A percentile compares a stretch with the other conserved stretches of the same genome.
These are phyloP conservation scores for Alternaria hordeiaustralica DNA, from an alignment of 2,329 filamentous ascomycete genomes.

Conservation along the genomic window DNA sequence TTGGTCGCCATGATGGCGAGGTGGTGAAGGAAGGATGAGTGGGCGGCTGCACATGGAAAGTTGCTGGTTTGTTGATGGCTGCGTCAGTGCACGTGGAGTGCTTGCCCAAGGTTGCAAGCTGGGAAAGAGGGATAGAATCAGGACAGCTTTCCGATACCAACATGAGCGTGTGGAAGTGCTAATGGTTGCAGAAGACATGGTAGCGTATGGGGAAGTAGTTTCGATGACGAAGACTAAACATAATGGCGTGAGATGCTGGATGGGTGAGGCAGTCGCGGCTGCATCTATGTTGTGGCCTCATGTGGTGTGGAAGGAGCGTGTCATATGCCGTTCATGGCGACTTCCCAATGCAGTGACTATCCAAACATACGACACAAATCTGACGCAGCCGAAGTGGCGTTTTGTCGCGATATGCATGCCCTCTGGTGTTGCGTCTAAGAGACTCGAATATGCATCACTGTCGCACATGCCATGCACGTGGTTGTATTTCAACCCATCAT, in stretches of 20 bases:
- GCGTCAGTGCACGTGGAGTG: constrained; percentile 4
- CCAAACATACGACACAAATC: background rate
- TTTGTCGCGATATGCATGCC: background rate
- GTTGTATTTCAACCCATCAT: constrained; percentile 42
- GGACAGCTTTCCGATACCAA: no score
- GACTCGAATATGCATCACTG: background rate
- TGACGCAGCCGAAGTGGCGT: background rate
- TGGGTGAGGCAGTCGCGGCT: background rate
- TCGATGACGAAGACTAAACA: background rate
- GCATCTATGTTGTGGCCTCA: background rate
- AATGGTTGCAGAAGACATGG: background rate
- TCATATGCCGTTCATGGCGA: background rate
- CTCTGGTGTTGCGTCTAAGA: background rate
- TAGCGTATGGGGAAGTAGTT: background rate
- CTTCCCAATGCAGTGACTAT: background rate
- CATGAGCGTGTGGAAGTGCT: background rate
- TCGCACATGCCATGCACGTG: background rate
- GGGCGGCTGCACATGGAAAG: background rate
- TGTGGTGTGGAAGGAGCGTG: background rate
- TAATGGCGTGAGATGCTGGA: background rate
- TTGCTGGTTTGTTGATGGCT: constrained; percentile 4
- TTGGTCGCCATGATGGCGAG: constrained; percentile 36
- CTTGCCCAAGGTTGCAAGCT: background rate
- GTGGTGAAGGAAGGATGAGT: background rate
- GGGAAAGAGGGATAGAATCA: background rate